These are phyloP conservation scores for Annulohypoxylon maeteangense DNA, from an alignment of 495 filamentous ascomycete genomes.

Conservation along the genomic window DNA sequence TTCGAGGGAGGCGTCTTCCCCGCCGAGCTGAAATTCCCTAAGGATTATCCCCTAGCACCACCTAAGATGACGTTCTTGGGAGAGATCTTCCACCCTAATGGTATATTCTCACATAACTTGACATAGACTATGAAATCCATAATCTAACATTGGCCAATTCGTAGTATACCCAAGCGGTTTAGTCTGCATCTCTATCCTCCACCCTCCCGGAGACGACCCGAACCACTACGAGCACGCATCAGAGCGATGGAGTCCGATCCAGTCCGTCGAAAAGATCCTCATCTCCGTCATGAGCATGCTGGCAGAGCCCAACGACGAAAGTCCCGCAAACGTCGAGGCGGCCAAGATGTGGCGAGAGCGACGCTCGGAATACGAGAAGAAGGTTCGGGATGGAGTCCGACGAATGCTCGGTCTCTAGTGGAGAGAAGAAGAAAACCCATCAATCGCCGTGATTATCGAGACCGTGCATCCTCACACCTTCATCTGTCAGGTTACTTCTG, in stretches of 20 bases:
- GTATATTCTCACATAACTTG: slow-evolving; percentile 45
- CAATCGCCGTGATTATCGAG: not conserved
- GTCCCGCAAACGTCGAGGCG: slow-evolving; percentile 96
- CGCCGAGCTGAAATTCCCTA: slow-evolving; percentile 92
- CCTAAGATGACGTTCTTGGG: slow-evolving; percentile 94
- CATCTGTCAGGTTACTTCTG: not conserved
- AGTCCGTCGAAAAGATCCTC: slow-evolving; percentile 97
- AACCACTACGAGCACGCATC: slow-evolving; percentile 98
- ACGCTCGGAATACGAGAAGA: slow-evolving; percentile 84
- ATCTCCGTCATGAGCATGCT: slow-evolving; percentile 99
- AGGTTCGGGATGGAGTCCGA: slow-evolving; percentile 79
- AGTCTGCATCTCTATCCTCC: slow-evolving; percentile 98
- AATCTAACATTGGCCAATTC: slow-evolving; percentile 10
- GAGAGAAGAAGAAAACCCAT: not conserved
- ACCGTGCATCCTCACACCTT: not conserved
- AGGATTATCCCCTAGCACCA: slow-evolving; percentile 92
- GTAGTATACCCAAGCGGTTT: slow-evolving; percentile 89
- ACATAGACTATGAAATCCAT: not conserved
- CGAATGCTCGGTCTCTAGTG: slow-evolving; percentile 64
- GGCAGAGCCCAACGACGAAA: slow-evolving; percentile 98
- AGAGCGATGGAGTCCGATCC: slow-evolving; percentile 96
- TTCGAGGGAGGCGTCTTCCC: slow-evolving; percentile 96
- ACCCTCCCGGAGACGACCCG: slow-evolving; percentile 97
- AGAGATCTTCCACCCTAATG: slow-evolving; percentile 96
- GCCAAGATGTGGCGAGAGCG: slow-evolving; percentile 98